phyloP scores from a whole-genome alignment of 352 stramenopile species.

The Globisporangium orthogonon region DNA sequence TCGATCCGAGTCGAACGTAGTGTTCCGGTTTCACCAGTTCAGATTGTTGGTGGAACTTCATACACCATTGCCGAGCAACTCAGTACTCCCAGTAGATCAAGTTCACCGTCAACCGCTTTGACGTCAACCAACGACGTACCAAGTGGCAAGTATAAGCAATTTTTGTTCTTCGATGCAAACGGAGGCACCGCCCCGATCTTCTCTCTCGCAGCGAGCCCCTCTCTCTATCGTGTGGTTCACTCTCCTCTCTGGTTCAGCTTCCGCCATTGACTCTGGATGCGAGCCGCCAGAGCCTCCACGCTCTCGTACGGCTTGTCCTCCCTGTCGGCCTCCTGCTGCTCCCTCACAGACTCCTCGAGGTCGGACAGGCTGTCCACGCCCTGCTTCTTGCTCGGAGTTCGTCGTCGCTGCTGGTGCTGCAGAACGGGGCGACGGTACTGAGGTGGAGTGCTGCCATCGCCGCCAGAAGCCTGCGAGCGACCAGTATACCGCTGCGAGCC shows the following conservation, averaged over 20 bases:
- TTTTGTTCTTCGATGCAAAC: no score
- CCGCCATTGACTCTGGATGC: constrained; percentile 10
- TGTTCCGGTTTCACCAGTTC: no score
- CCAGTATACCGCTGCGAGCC: background rate
- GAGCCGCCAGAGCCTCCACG: constrained; percentile 2
- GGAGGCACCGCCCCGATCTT: no score
- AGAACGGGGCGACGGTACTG: constrained; percentile 1
- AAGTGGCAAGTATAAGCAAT: no score
- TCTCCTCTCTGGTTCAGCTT: constrained; percentile 5
- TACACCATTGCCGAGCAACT: no score
- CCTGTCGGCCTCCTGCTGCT: background rate
- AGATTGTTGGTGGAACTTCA: no score
- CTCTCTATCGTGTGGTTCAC: background rate
- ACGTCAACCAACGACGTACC: no score
- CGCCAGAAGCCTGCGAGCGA: background rate
- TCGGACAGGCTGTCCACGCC: background rate
- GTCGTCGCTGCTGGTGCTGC: background rate
- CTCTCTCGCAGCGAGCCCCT: no score
- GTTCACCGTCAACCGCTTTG: no score
- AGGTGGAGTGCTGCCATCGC: background rate
- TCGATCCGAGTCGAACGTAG: no score
- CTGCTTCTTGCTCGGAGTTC: background rate
- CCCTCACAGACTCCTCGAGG: background rate
- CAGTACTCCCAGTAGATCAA: no score
- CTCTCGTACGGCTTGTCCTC: background rate